These are phyloP conservation scores for Magnaporthiopsis incrustans DNA, from an alignment of 2,329 filamentous ascomycete genomes.

Conservation along the genomic window DNA sequence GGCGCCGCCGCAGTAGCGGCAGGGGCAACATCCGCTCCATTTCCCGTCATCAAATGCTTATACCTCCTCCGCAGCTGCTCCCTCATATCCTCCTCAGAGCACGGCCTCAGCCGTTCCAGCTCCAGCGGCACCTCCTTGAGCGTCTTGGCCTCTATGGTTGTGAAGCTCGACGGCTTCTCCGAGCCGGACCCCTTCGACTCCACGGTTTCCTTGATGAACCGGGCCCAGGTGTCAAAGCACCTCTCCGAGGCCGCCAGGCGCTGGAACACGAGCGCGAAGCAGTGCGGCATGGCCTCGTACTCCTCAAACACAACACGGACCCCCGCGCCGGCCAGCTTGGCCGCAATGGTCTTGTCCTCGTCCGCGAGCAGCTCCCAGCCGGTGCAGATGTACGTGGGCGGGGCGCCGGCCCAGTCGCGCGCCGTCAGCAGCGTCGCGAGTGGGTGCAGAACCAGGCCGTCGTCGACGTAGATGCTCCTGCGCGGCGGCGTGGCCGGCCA, in stretches of 20 bases:
- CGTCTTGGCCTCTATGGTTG: constrained; percentile 40
- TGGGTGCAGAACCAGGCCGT: constrained; percentile 53
- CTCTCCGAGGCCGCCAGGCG: constrained; percentile 34
- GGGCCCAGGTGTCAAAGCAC: constrained; percentile 47
- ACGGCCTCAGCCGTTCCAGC: constrained; percentile 33
- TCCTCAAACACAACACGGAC: constrained; percentile 59
- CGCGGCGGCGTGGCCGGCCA: constrained; percentile 53
- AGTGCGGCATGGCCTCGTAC: constrained; percentile 76
- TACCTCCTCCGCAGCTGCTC: constrained; percentile 26
- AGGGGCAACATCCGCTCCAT: neutral
- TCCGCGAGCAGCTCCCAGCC: constrained; percentile 68
- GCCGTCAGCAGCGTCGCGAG: constrained; percentile 56
- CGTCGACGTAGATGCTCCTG: constrained; percentile 44
- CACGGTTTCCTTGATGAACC: constrained; percentile 40
- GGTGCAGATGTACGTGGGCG: constrained; percentile 59
- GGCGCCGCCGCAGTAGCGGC: neutral
- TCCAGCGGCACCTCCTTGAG: constrained; percentile 39
- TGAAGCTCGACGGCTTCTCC: constrained; percentile 29
- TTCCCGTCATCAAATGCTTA: neutral
- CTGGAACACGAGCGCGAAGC: constrained; percentile 53
- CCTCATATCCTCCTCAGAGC: constrained; percentile 34
- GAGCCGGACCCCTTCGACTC: constrained; percentile 14
- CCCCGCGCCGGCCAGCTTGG: constrained; percentile 45
- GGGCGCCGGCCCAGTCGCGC: constrained; percentile 50
- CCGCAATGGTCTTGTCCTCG: constrained; percentile 55